Evolutionary conservation across 306 rosid genomes (phyloP).

Genomic region (Vachellia collinsii): DNA sequence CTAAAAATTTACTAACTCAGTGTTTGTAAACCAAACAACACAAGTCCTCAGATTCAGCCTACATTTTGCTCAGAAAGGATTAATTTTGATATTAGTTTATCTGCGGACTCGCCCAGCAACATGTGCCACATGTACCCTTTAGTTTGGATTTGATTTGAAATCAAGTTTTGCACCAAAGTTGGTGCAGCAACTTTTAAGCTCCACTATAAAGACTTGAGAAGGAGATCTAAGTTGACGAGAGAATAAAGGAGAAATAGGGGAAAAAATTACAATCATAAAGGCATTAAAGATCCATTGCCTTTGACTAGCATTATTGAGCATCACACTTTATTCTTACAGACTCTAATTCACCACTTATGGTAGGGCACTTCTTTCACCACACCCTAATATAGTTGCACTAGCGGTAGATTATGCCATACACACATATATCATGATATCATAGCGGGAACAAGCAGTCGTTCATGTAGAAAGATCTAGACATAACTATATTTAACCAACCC

Average conservation of each 20-base stretch:
- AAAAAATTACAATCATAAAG: constrained; percentile 30
- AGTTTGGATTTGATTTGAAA: constrained; percentile 39
- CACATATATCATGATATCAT: background rate
- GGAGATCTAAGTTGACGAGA: constrained; percentile 43
- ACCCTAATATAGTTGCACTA: constrained; percentile 25
- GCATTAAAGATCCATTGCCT: constrained; percentile 39
- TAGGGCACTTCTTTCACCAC: constrained; percentile 27
- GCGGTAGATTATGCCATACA: background rate
- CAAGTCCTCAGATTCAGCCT: background rate
- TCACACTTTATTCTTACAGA: constrained; percentile 37
- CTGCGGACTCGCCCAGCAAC: background rate
- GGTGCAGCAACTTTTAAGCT: constrained; percentile 55
- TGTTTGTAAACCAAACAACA: background rate
- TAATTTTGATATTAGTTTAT: background rate
- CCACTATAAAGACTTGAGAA: constrained; percentile 39
- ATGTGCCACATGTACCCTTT: constrained; percentile 32
- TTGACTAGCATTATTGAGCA: constrained; percentile 40
- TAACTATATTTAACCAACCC: constrained; percentile 29
- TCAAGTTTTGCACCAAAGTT: constrained; percentile 48
- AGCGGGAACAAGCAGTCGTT: constrained; percentile 16
- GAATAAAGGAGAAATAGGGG: constrained; percentile 27
- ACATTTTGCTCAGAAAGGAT: background rate
- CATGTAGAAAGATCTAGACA: constrained; percentile 26
- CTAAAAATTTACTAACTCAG: background rate
- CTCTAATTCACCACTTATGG: constrained; percentile 30